phyloP scores from a whole-genome alignment of 1,139 yeast genomes.

The Wickerhamiella infanticola region DNA sequence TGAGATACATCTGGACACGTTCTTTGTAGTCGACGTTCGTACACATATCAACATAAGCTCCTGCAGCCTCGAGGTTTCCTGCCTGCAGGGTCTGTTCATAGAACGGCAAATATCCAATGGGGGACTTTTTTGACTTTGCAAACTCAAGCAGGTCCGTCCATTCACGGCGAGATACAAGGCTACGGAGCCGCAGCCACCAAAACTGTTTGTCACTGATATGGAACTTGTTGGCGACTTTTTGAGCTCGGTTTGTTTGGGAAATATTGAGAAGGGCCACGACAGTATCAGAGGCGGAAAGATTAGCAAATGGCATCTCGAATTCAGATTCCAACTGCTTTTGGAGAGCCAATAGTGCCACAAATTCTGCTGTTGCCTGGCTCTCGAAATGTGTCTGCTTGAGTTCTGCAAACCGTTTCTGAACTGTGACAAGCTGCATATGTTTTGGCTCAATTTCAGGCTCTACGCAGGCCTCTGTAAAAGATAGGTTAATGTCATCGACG shows the following conservation, averaged over 20 bases:
- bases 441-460: conserved; percentile 1
- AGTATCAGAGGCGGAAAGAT: conserved; percentile 41
- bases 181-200: conserved; percentile 46
- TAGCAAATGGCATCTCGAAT: conserved; percentile 40
- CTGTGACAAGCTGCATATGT: conserved; percentile 5
- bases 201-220: conserved; percentile 47
- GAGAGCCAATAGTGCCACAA: conserved; percentile 34
- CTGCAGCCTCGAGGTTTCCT: conserved; percentile 34
- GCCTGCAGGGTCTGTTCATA: conserved; percentile 37
- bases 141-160: conserved; percentile 47
- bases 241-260: conserved; percentile 45
- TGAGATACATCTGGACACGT: conserved; percentile 35
- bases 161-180: conserved; percentile 35
- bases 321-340: conserved; percentile 41
- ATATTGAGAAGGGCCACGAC: conserved; percentile 37
- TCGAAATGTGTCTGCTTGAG: conserved; percentile 8
- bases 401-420: conserved; percentile 8
- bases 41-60: conserved; percentile 27
- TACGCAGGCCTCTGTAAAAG: conserved; percentile 14
- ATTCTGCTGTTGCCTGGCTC: conserved; percentile 29
- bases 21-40: conserved; percentile 24
- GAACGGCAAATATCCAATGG: conserved; percentile 60
- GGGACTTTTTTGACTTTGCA: conserved; percentile 39
- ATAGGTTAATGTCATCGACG: conserved; percentile 31
- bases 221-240: conserved; percentile 42